A percentile compares a stretch with the other conserved stretches of the same genome.
Evolutionary conservation across 2,329 filamentous ascomycete genomes (phyloP).

Genomic region (Chaetoscypha palmicola): DNA sequence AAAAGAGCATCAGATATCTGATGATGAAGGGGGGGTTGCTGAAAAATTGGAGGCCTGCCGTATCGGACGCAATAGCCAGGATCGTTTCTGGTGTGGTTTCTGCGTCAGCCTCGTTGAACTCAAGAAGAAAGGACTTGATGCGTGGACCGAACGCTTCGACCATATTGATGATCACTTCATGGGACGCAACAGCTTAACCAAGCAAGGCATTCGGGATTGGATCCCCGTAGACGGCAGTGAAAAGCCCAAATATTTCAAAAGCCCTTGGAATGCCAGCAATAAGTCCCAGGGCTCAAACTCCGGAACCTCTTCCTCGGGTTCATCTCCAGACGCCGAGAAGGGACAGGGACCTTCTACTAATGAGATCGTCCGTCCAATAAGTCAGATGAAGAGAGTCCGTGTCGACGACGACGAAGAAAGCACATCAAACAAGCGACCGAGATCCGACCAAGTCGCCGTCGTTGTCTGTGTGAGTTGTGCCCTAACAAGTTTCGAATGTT

Average conservation of each 20-base stretch:
- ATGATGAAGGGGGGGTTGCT: conserved; percentile 27
- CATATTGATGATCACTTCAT: conserved; percentile 72
- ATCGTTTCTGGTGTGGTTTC: conserved; percentile 83
- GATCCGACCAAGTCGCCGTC: not conserved
- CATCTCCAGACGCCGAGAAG: not conserved
- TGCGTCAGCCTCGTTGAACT: conserved; percentile 51
- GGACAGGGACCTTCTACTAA: not conserved
- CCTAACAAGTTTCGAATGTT: not conserved
- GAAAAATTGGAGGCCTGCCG: conserved; percentile 45
- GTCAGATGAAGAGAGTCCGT: not conserved
- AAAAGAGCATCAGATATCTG: conserved; percentile 28
- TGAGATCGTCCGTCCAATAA: not conserved
- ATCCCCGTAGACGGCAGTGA: conserved; percentile 23
- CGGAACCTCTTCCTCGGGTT: conserved; percentile 2
- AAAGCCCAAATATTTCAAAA: conserved; percentile 15
- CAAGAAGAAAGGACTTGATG: conserved; percentile 41
- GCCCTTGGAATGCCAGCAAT: conserved; percentile 2
- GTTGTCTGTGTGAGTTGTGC: not conserved
- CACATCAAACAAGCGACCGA: not conserved
- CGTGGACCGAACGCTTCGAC: conserved; percentile 56
- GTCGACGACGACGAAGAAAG: not conserved
- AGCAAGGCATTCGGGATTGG: conserved; percentile 51
- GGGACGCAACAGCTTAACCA: conserved; percentile 37
- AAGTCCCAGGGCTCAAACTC: conserved; percentile 1
- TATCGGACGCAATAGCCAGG: conserved; percentile 57